phyloP scores from a whole-genome alignment of 164 flowering plant species.

The Tinospora cordifolia region DNA sequence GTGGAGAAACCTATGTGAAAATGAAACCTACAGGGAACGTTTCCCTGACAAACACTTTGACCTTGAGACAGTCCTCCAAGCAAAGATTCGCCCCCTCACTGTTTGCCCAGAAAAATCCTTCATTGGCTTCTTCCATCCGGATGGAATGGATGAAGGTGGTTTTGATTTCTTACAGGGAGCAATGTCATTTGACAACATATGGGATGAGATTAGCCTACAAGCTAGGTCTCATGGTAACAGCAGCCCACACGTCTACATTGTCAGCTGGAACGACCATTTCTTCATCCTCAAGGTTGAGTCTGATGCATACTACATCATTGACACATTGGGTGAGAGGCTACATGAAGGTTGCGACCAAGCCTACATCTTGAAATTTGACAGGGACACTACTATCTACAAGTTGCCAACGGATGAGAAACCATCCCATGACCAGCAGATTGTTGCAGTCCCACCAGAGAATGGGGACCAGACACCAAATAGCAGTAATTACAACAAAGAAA shows the following conservation, averaged over 20 bases:
- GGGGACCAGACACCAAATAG: conserved; percentile 17
- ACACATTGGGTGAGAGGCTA: conserved; percentile 92
- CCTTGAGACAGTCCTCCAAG: conserved; percentile 86
- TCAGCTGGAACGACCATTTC: conserved; percentile 98
- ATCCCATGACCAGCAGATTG: conserved; percentile 27
- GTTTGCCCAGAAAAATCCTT: conserved; percentile 68
- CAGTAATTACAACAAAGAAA: conserved; percentile 16
- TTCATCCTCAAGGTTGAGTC: conserved; percentile 81
- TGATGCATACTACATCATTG: conserved; percentile 85
- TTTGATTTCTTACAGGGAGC: conserved; percentile 83
- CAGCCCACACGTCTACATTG: conserved; percentile 53
- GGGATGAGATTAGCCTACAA: conserved; percentile 71
- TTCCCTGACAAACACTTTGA: conserved; percentile 98
- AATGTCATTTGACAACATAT: conserved; percentile 93
- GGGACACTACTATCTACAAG: conserved; percentile 40
- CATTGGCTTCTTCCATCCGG: conserved; percentile 89
- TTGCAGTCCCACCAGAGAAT: conserved; percentile 21
- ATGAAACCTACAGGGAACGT: conserved; percentile 50
- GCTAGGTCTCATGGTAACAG: conserved; percentile 23
- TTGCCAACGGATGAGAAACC: conserved; percentile 45
- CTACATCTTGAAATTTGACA: conserved; percentile 75
- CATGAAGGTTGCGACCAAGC: conserved; percentile 92
- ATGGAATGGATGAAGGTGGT: conserved; percentile 64
- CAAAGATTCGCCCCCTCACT: conserved; percentile 65
- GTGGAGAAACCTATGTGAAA: conserved; percentile 90